A percentile compares a stretch with the other conserved stretches of the same genome.
These are phyloP conservation scores for Blastobotrys peoriensis DNA, from an alignment of 805 yeast genomes.

Conservation along the genomic window DNA sequence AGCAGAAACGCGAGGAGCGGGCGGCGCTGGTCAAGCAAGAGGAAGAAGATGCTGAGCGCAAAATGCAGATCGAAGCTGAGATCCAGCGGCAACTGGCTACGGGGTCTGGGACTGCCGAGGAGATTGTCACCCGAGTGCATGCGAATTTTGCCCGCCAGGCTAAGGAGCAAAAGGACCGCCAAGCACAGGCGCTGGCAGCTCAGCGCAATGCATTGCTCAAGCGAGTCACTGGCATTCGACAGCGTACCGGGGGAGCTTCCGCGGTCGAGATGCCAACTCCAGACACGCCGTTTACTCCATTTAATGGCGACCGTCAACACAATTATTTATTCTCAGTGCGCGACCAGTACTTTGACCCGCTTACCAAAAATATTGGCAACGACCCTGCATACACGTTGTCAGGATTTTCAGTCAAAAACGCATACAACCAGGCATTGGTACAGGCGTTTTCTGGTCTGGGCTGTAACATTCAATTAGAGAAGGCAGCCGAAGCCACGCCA, in stretches of 20 bases:
- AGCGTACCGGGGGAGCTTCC: conserved; percentile 16
- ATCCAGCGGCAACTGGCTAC: conserved; percentile 48
- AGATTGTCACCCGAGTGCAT: conserved; percentile 40
- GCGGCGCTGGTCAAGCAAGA: conserved; percentile 54
- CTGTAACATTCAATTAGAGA: conserved; percentile 63
- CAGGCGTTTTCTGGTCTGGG: conserved; percentile 90
- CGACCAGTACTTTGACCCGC: conserved; percentile 57
- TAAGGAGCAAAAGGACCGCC: conserved; percentile 30
- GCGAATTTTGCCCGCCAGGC: neutral
- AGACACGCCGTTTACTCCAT: conserved; percentile 81
- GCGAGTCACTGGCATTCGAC: neutral
- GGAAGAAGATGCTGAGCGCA: conserved; percentile 38
- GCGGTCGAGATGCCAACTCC: conserved; percentile 13
- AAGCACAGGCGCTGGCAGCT: conserved; percentile 3
- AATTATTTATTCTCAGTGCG: conserved; percentile 45
- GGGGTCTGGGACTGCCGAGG: conserved; percentile 38
- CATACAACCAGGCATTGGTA: conserved; percentile 69
- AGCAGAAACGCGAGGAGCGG: conserved; percentile 44
- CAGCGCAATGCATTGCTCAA: neutral
- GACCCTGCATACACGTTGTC: conserved; percentile 73
- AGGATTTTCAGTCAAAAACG: conserved; percentile 70
- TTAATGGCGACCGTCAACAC: conserved; percentile 76
- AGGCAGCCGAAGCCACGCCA: neutral
- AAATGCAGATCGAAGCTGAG: conserved; percentile 46
- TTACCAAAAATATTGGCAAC: conserved; percentile 44